Evolutionary conservation across 306 rosid genomes (phyloP), one percentile per base, ranked within the genome.

Genomic region (Pueraria montana): DNA sequence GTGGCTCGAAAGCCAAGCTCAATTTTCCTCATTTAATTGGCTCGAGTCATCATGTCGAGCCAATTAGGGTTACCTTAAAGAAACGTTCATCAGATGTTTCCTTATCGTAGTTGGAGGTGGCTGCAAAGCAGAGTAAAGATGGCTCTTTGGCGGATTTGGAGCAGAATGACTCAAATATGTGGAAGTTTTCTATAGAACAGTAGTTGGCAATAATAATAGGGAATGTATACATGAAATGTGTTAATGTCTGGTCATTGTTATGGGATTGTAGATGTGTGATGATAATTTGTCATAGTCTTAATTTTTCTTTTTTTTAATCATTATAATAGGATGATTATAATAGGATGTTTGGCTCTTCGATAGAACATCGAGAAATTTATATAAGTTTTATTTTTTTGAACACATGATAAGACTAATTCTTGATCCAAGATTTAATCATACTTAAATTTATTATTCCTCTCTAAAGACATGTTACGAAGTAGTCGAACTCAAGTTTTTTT

Each of bases 1-100:
- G 85, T 3, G 94, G 92, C 74, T 75, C 91, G 0, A 64, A 87
- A 85, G 91, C 92, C 0, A 90, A 89, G 75, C 79, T 91, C 13
- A 91, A 91, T 79, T 91, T 91, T 18, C 92, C 94, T 20, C 89
- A 88, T n/a, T 68, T 88, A 34, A 83, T 86, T 1, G 89, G 82
- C 11, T 80, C 86, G 0, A 11, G 7, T 38, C 11, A 38, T 38
- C 21, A 72, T 45, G 2, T 20, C 0, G 56, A 63, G 50, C 82
- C 80, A 0, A 26, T 10, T 12, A 74, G 68, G 4, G 50, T 58
- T 5, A 72, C 49, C 0, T 52, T 42, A 0, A 80, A 83, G 68
- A 77, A 85, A 11, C 43, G 82, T 7, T 74, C n/a, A 1, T 17
- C 14, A 1, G 63, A 86, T 79, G 13, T 4, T 8, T 26, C 18